These are phyloP conservation scores for Kentomonas sorsogonicus DNA, from an alignment of 208 protist genomes.

Conservation along the genomic window DNA sequence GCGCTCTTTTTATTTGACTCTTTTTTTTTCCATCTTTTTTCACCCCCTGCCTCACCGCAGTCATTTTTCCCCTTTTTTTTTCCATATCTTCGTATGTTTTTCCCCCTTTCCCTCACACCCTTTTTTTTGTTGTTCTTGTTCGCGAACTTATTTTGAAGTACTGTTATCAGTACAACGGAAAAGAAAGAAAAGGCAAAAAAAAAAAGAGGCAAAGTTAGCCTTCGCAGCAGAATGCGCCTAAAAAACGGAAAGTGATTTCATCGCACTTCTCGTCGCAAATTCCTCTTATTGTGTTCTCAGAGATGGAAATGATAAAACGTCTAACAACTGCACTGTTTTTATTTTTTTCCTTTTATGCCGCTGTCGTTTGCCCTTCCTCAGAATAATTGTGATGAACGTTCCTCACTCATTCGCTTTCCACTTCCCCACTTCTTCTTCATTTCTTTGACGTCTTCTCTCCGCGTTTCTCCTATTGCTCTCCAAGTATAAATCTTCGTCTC, in stretches of 20 bases:
- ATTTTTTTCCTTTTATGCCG: constrained; percentile 1
- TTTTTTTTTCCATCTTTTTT: constrained; percentile 1
- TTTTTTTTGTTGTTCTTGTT: not conserved
- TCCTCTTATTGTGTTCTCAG: not conserved
- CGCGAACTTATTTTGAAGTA: not conserved
- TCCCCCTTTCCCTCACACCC: constrained; percentile 1
- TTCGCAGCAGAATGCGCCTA: not conserved
- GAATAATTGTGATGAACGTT: too few species aligned
- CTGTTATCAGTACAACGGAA: not conserved
- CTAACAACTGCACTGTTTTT: not conserved
- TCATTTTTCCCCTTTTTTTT: not conserved
- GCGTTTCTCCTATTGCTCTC: constrained; percentile 11
- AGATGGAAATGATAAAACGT: not conserved
- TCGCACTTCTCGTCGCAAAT: not conserved
- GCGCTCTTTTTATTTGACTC: not conserved
- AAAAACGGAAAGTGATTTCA: too few species aligned
- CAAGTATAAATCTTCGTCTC: not conserved
- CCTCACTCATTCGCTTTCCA: constrained; percentile 13
- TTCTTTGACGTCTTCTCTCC: not conserved
- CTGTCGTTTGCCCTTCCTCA: not conserved
- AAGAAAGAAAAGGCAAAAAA: not conserved
- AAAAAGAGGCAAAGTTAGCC: not conserved
- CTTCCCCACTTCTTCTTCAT: not conserved
- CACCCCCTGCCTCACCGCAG: not conserved
- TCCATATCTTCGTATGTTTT: not conserved